phyloP scores from a whole-genome alignment of 805 yeast species.

The Ogataea minuta region DNA sequence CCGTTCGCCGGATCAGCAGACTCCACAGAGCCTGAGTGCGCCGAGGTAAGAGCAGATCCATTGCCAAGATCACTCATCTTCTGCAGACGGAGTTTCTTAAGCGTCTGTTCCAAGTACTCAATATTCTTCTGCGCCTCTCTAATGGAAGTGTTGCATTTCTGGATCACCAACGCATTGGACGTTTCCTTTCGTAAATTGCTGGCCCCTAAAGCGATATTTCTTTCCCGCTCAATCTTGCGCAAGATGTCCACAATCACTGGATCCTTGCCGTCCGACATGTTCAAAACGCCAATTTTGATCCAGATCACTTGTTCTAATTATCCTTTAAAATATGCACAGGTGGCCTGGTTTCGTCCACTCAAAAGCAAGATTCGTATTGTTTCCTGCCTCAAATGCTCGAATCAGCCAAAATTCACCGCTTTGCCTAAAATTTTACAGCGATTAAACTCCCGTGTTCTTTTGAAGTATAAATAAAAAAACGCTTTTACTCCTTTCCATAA shows the following conservation, averaged over 20 bases:
- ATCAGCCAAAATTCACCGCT: neutral
- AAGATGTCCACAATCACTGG: constrained; percentile 63
- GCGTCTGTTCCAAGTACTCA: constrained; percentile 77
- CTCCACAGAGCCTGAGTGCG: constrained; percentile 2
- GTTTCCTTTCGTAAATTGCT: constrained; percentile 77
- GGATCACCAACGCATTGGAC: constrained; percentile 76
- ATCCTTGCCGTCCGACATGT: constrained; percentile 27
- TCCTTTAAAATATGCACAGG: neutral
- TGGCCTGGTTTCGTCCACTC: neutral
- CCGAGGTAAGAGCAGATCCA: constrained; percentile 2
- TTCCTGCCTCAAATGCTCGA: neutral
- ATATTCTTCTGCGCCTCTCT: constrained; percentile 90
- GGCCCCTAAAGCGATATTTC: constrained; percentile 85
- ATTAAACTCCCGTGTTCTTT: constrained; percentile 6
- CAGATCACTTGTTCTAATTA: constrained; percentile 3
- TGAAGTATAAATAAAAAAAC: constrained; percentile 10
- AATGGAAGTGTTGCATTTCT: constrained; percentile 85
- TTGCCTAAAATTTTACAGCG: neutral
- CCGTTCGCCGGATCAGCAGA: constrained; percentile 6
- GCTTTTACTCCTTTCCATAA: constrained; percentile 4
- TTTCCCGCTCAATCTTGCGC: constrained; percentile 84
- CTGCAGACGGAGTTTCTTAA: constrained; percentile 55
- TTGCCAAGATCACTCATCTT: constrained; percentile 9
- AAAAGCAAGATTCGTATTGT: neutral
- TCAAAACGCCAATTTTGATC: constrained; percentile 13